Evolutionary conservation across 805 yeast species (phyloP).

Genomic region (Hanseniaspora meyeri): DNA sequence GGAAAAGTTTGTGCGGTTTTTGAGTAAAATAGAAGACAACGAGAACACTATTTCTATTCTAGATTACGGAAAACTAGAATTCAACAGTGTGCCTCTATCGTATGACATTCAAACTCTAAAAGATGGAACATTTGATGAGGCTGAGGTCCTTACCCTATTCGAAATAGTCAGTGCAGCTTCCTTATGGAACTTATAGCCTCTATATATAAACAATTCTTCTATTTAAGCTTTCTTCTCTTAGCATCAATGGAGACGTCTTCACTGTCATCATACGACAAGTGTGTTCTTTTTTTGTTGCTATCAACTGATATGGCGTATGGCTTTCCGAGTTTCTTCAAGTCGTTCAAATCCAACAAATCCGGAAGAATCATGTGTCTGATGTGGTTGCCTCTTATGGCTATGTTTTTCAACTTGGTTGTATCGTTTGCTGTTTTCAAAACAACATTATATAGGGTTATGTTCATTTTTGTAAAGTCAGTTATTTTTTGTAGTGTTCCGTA

Average conservation of each 20-base stretch:
- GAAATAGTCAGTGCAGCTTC: not conserved
- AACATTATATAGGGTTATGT: conserved; percentile 7
- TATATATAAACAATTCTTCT: not conserved
- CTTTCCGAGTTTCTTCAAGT: conserved; percentile 6
- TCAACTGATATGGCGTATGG: conserved; percentile 5
- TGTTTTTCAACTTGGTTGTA: conserved; percentile 10
- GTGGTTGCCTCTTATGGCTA: conserved; percentile 11
- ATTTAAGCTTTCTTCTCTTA: conserved; percentile 9
- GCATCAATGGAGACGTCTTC: not conserved
- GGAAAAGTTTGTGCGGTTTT: not conserved
- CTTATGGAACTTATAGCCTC: not conserved
- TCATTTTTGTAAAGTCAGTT: conserved; percentile 26
- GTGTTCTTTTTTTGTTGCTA: conserved; percentile 7
- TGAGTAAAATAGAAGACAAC: not conserved
- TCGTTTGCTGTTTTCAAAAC: conserved; percentile 6
- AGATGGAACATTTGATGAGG: not conserved
- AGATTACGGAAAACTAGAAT: conserved; percentile 7
- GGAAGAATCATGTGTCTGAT: conserved; percentile 10
- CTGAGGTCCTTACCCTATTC: not conserved
- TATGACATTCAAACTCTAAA: not conserved
- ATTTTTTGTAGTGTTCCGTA: conserved; percentile 77
- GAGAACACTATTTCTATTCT: not conserved
- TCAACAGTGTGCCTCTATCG: not conserved
- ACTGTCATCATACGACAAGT: not conserved
- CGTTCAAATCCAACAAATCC: conserved; percentile 7